Percentiles rank a stretch among this genome's conserved stretches.
Evolutionary conservation across 2,329 filamentous ascomycete species (phyloP).

Genomic region (Pseudocercospora fijiensis): DNA sequence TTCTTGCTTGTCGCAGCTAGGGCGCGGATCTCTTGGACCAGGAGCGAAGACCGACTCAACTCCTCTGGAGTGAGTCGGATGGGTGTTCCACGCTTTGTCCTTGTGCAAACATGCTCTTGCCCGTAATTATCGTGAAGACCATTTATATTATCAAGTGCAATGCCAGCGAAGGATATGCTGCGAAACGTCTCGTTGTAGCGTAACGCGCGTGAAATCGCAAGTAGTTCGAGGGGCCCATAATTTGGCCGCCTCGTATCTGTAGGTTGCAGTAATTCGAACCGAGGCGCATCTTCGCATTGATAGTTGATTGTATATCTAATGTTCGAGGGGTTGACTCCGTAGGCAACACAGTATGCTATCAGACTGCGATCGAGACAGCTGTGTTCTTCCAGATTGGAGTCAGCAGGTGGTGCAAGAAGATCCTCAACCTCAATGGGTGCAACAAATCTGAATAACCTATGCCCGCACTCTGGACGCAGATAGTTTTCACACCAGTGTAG

Average conservation of each 20-base stretch:
- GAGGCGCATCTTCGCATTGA: conserved; percentile 64
- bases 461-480: conserved; percentile 64
- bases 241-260: conserved; percentile 50
- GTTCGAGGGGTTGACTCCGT: conserved; percentile 65
- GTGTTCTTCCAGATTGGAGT: conserved; percentile 59
- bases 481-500: conserved; percentile 62
- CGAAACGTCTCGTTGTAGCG: conserved; percentile 70
- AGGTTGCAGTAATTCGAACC: conserved; percentile 63
- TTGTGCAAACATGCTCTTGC: conserved; percentile 60
- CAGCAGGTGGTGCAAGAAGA: conserved; percentile 48
- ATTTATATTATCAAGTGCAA: conserved; percentile 65
- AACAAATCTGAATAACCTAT: conserved; percentile 61
- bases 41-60: conserved; percentile 56
- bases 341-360: conserved; percentile 68
- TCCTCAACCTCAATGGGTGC: conserved; percentile 59
- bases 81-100: conserved; percentile 58
- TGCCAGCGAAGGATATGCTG: conserved; percentile 65
- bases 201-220: conserved; percentile 67
- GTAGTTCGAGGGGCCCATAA: conserved; percentile 63
- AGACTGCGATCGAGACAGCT: conserved; percentile 64
- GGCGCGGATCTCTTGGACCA: conserved; percentile 68
- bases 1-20: conserved; percentile 65
- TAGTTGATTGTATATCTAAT: conserved; percentile 64
- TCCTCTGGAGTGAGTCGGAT: conserved; percentile 55
- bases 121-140: conserved; percentile 60